Percentiles rank a stretch among this genome's conserved stretches.
Conservation (phyloP, 140 eudicot genomes). For the Oenanthe javanica region DNA sequence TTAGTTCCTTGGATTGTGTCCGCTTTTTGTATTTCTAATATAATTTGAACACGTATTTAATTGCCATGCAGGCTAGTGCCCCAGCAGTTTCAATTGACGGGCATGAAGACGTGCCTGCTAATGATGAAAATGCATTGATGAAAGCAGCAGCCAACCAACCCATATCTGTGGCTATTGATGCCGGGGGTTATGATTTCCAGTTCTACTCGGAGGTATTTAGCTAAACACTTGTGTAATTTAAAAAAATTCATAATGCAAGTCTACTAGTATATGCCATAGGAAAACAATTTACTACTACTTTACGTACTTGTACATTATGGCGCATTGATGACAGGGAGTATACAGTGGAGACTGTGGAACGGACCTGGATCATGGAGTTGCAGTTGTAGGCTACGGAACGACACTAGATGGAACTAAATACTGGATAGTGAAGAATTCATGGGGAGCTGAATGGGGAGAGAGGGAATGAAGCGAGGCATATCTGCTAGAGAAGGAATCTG, state of each 20-base stretch:
- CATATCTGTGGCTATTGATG: constrained; percentile 37
- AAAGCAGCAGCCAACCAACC: constrained; percentile 36
- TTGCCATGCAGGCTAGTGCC: background rate
- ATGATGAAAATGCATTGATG: constrained; percentile 23
- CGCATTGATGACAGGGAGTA: constrained; percentile 34
- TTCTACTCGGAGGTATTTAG: constrained; percentile 18
- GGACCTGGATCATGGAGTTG: constrained; percentile 52
- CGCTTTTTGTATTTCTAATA: background rate
- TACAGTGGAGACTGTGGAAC: constrained; percentile 43
- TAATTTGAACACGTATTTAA: background rate
- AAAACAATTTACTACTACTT: too few species aligned
- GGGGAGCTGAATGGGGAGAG: constrained; percentile 82
- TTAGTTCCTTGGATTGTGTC: background rate
- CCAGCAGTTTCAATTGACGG: constrained; percentile 15
- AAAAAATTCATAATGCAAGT: background rate
- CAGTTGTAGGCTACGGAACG: constrained; percentile 56
- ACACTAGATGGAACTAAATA: constrained; percentile 53
- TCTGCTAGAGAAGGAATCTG: constrained; percentile 42
- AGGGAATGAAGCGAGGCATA: constrained; percentile 49
- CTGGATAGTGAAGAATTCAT: constrained; percentile 73
- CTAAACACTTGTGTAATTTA: background rate
- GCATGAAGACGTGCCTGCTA: constrained; percentile 28
- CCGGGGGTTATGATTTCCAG: constrained; percentile 26
- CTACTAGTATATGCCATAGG: too few species aligned
- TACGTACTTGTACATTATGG: background rate